phyloP scores from a whole-genome alignment of 306 rosid species.

The Cucurbita pepo region DNA sequence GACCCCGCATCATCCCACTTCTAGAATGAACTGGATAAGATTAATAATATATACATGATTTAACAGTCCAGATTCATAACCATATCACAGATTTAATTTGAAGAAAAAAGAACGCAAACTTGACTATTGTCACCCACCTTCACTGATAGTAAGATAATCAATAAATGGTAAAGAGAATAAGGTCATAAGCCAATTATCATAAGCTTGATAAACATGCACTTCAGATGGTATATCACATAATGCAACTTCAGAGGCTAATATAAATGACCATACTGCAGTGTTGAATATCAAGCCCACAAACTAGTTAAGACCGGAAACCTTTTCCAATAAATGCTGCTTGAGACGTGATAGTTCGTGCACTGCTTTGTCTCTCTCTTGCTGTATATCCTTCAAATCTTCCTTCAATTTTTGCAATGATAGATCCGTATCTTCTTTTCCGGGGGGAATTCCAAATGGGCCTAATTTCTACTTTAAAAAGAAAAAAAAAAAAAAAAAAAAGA shows the following conservation, averaged over 20 bases:
- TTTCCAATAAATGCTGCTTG: constrained; percentile 90
- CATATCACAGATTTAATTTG: neutral
- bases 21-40: neutral
- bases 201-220: neutral
- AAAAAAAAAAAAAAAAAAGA: neutral
- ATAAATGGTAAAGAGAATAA: neutral
- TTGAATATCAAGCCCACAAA: neutral
- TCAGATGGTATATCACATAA: neutral
- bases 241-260: neutral
- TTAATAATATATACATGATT: neutral
- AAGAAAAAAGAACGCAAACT: neutral
- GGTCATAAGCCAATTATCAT: neutral
- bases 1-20: neutral
- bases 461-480: constrained; percentile 20
- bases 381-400: constrained; percentile 54
- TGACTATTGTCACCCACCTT: neutral
- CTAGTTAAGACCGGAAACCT: constrained; percentile 30
- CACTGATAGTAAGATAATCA: neutral
- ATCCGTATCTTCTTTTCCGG: constrained; percentile 75
- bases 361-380: constrained; percentile 66
- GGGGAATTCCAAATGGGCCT: constrained; percentile 37
- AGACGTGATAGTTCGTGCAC: constrained; percentile 69
- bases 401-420: constrained; percentile 38
- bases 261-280: neutral
- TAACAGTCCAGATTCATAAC: neutral